Evolutionary conservation across 495 filamentous ascomycete species (phyloP).

Genomic region (Hypoxylon crocopeplum): DNA sequence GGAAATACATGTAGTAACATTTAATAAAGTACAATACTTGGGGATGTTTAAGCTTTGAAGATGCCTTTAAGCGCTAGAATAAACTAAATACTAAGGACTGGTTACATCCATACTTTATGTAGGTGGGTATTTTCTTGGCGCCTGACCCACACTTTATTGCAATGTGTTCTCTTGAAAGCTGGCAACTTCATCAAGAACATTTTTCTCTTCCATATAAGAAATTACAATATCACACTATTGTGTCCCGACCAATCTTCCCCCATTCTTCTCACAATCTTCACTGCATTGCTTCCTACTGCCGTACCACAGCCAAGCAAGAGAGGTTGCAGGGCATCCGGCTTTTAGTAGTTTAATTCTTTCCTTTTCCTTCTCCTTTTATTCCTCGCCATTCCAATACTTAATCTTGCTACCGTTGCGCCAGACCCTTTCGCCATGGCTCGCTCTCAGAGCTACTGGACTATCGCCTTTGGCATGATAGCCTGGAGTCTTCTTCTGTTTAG

Average conservation of each 20-base stretch:
- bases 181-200: slow-evolving; percentile 24
- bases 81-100: too few relatives aligned
- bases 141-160: slow-evolving; percentile 38
- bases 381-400: slow-evolving; percentile 14
- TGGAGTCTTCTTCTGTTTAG: slow-evolving; percentile 86
- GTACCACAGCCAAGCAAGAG: slow-evolving; percentile 17
- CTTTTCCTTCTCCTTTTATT: slow-evolving; percentile 5
- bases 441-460: slow-evolving; percentile 59
- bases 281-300: background rate
- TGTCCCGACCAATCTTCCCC: slow-evolving; percentile 14
- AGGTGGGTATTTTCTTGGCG: slow-evolving; percentile 2
- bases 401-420: slow-evolving; percentile 5
- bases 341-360: slow-evolving; percentile 7
- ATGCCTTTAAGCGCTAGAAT: background rate
- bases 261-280: slow-evolving; percentile 18
- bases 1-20: too few relatives aligned
- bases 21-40: too few relatives aligned
- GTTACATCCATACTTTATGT: too few relatives aligned
- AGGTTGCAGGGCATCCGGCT: slow-evolving; percentile 20
- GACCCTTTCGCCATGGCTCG: slow-evolving; percentile 57
- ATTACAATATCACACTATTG: slow-evolving; percentile 16
- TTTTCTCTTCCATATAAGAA: slow-evolving; percentile 26
- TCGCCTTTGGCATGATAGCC: slow-evolving; percentile 73
- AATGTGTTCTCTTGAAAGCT: slow-evolving; percentile 43
- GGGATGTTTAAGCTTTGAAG: background rate